These are phyloP conservation scores for Phoma sp. DNA, from an alignment of 2,329 filamentous ascomycete species.

Conservation along the genomic window DNA sequence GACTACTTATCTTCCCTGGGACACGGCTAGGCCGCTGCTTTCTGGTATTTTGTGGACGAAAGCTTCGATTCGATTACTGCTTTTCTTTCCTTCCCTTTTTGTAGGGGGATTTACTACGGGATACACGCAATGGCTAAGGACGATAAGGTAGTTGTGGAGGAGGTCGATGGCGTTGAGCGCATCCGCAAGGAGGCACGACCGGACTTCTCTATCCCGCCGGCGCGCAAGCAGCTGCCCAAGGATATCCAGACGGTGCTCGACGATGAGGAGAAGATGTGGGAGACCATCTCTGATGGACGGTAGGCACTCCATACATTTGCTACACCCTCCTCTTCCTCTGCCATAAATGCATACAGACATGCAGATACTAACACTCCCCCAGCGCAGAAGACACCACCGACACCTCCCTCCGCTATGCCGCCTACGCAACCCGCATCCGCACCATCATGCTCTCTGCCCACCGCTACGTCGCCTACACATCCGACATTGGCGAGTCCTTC, in stretches of 20 bases:
- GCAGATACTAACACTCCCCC: slow-evolving; percentile 4
- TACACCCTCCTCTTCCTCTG: too few species aligned
- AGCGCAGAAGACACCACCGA: slow-evolving; percentile 82
- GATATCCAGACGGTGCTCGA: slow-evolving; percentile 63
- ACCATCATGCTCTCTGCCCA: slow-evolving; percentile 90
- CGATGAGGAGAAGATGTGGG: slow-evolving; percentile 70
- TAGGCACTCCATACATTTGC: slow-evolving; percentile 51
- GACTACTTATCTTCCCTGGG: too few species aligned
- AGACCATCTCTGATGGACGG: slow-evolving; percentile 79
- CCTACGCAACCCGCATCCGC: slow-evolving; percentile 82
- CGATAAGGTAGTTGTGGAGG: slow-evolving; percentile 31
- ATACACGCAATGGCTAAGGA: slow-evolving; percentile 46
- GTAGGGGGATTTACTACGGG: too few species aligned
- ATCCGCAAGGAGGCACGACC: slow-evolving; percentile 53
- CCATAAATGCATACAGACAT: not conserved
- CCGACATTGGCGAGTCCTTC: slow-evolving; percentile 95
- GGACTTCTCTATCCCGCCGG: slow-evolving; percentile 56
- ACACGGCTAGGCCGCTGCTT: too few species aligned
- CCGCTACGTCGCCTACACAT: slow-evolving; percentile 96
- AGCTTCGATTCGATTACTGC: too few species aligned
- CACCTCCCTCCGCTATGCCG: slow-evolving; percentile 85
- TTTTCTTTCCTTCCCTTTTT: too few species aligned
- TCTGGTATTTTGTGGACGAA: too few species aligned
- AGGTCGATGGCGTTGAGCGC: slow-evolving; percentile 48
- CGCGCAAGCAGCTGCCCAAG: slow-evolving; percentile 59